Conservation (phyloP, 2,329 filamentous ascomycete genomes). For the Pestalotiopsis sp. region DNA sequence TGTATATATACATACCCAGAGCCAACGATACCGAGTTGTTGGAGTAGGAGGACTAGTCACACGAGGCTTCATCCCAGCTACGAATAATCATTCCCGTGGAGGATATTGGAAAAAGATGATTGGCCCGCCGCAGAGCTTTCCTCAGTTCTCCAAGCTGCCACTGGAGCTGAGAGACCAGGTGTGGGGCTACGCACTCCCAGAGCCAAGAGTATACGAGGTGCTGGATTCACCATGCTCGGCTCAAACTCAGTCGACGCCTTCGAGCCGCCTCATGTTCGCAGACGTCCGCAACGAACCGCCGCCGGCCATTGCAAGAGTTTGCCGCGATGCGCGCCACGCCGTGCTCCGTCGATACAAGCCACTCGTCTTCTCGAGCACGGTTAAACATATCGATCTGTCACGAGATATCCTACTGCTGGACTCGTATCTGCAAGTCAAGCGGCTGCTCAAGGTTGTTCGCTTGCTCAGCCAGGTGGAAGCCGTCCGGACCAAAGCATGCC, state of each 20-base stretch:
- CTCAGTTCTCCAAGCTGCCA: conserved; percentile 38
- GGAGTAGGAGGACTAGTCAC: not conserved
- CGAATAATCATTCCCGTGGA: not conserved
- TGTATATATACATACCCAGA: conserved; percentile 9
- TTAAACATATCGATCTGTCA: conserved; percentile 48
- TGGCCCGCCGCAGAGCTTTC: conserved; percentile 20
- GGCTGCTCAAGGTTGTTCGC: conserved; percentile 46
- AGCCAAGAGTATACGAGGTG: conserved; percentile 48
- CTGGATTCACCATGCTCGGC: conserved; percentile 46
- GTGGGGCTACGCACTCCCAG: conserved; percentile 48
- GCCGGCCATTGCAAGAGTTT: conserved; percentile 45
- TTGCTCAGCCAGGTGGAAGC: conserved; percentile 49
- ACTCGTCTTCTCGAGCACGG: conserved; percentile 45
- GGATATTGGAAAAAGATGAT: not conserved
- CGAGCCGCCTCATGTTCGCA: conserved; percentile 48
- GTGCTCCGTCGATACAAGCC: conserved; percentile 46
- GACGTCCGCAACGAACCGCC: conserved; percentile 48
- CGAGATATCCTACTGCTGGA: conserved; percentile 50
- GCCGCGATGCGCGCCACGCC: conserved; percentile 45
- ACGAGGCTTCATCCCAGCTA: not conserved
- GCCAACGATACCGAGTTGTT: not conserved
- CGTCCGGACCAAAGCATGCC: conserved; percentile 41
- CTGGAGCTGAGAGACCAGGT: conserved; percentile 48
- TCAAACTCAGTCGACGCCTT: conserved; percentile 38
- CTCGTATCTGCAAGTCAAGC: conserved; percentile 49